Evolutionary conservation across 306 rosid species (phyloP).

Genomic region (Quercus alba): DNA sequence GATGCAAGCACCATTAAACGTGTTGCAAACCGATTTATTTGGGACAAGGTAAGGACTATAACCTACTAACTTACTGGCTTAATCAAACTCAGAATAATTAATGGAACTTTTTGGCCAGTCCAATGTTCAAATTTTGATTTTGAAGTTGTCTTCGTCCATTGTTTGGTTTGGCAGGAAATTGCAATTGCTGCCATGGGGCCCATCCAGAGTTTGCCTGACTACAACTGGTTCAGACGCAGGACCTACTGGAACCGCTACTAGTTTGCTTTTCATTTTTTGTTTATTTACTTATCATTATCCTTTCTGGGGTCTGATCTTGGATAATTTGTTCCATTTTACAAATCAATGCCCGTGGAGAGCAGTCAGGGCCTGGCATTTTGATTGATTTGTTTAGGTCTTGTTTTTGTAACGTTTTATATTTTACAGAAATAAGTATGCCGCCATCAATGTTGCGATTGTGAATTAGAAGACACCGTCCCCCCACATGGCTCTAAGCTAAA

Average conservation of each 20-base stretch:
- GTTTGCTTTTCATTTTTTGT: slow-evolving; percentile 30
- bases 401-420: slow-evolving; percentile 38
- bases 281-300: slow-evolving; percentile 14
- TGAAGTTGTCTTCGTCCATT: neutral
- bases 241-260: slow-evolving; percentile 98
- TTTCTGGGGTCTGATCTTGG: slow-evolving; percentile 32
- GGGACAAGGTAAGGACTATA: slow-evolving; percentile 64
- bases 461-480: neutral
- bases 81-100: neutral
- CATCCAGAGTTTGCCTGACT: slow-evolving; percentile 74
- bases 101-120: neutral
- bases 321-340: slow-evolving; percentile 23
- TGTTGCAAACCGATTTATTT: slow-evolving; percentile 88
- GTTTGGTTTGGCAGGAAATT: slow-evolving; percentile 56
- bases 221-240: slow-evolving; percentile 98
- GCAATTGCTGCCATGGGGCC: slow-evolving; percentile 96
- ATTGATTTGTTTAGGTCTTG: slow-evolving; percentile 25
- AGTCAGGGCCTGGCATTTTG: slow-evolving; percentile 34
- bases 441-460: slow-evolving; percentile 30
- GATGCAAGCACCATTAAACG: slow-evolving; percentile 89
- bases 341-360: slow-evolving; percentile 35
- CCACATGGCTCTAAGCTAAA: slow-evolving; percentile 5
- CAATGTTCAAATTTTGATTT: neutral
- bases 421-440: slow-evolving; percentile 48
- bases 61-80: neutral